Evolutionary conservation across 768 basidiomycete species (phyloP), one percentile per base, ranked within the genome.

Genomic region (Tephrocybe sp.): DNA sequence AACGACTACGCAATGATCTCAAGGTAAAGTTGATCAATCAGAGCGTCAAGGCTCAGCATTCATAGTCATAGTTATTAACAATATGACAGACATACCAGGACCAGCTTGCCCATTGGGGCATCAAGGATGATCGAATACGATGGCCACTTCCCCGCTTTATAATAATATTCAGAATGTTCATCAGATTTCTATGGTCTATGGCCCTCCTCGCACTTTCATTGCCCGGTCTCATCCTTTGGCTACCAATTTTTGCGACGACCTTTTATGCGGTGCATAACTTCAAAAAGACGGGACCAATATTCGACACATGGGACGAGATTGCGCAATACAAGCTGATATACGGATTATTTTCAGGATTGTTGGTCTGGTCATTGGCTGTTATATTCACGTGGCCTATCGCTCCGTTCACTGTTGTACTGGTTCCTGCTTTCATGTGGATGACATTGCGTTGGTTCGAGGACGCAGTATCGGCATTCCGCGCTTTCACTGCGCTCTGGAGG

Each of bases 271-370:
- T 87, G 17, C 79, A 77, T 59, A 83, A 84, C 56, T 89, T 89
- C 74, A 89, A 87, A 68, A 85, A 83, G 68, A 85, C 79, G 0
- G 91, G 91, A 0, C 89, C 89, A 0, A 77, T 88, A 33, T 88
- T 86, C 72, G 88, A 93, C 62, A 92, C 89, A 0, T 92, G 83
- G 78, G 92, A 93, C 60, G 91, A 93, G 64, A 90, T 93, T 55
- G 89, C 91, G 10, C 89, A 93, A 62, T 89, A 90, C 67, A 93
- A 92, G 65, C 83, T 93, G 47, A 80, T 86, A 17, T 91, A 90
- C 59, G 92, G 92, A 9, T 76, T 94, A 31, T 60, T 84, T 8
- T 85, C 89, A 0, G 90, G 89, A 1, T 52, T 88, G 3, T 69
- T 76, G 46, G 88, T 92, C 26, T 92, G 89, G 82, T 47, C 75